Base-by-base conservation (phyloP, 2,329 filamentous ascomycete genomes). In the Scedosporium minutisporum region DNA sequence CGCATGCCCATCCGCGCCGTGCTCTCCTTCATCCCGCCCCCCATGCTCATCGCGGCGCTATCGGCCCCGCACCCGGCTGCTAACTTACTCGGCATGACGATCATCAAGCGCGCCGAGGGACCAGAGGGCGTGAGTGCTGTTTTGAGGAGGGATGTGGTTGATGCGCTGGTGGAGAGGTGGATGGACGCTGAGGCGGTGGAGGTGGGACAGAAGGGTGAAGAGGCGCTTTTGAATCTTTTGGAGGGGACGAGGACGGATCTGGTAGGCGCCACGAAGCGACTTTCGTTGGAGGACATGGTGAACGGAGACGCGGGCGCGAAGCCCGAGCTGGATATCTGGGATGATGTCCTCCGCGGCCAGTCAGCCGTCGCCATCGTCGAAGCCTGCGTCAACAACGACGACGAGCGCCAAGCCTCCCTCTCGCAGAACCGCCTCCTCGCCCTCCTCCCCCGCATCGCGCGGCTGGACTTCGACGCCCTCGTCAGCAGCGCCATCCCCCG, bases 401-500 rank as follows among this genome's bases (percentile, higher is more conserved):
- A 27, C 51, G 29, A 55, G 16, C 60, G 60, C 4, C 53, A 62
- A 21, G 21, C 41, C 2, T 63, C 61, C 57, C 55, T 63, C 27
- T 48, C 61, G 61, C 61, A 63, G 57, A 53, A 58, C 29, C 61
- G 61, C 57, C 57, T 63, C 5, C 61, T 63, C 7, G 16, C 16
- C 42, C 33, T 63, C 10, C 55, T 63, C 12, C 25, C 61, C 9
- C 23, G 38, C 12, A 25, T 59, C 42, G 61, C 61, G 25, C 41
- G 25, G 9, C 25, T 58, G 3, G 55, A 62, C 38, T 29, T 62
- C 23, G 21, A 27, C 29, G n/a, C 55, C 18, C 61, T 62, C 27
- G 25, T 48, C 14, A 9, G 63, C 27, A 27, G 73, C 21, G 68
- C 70, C 6, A 70, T 68, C 18, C 67, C 65, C 9, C 73, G 68